Conservation (phyloP, 2,329 filamentous ascomycete genomes). For the Fusarium luffae region DNA sequence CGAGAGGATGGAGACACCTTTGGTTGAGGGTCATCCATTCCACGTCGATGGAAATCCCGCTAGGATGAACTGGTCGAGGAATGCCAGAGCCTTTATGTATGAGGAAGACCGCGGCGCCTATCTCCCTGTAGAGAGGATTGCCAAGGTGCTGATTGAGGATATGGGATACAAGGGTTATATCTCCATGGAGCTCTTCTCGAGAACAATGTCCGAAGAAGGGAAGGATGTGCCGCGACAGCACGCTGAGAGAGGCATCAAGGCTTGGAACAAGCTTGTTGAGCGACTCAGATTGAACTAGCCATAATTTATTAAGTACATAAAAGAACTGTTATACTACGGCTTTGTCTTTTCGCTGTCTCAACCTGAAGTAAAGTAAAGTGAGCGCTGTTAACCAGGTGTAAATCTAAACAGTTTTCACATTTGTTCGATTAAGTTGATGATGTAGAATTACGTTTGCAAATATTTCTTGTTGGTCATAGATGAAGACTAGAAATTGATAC, state of each 20-base stretch:
- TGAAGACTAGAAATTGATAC: neutral
- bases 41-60: constrained; percentile 5
- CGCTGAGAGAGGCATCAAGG: neutral
- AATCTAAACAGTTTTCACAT: neutral
- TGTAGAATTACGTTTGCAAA: neutral
- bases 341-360: neutral
- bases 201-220: constrained; percentile 12
- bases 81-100: constrained; percentile 14
- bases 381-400: no score
- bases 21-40: constrained; percentile 5
- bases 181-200: constrained; percentile 12
- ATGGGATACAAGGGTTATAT: constrained; percentile 14
- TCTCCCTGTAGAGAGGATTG: constrained; percentile 2
- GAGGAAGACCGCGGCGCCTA: neutral
- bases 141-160: constrained; percentile 3
- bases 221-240: constrained; percentile 1
- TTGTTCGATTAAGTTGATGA: neutral
- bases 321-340: neutral
- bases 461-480: fast-evolving
- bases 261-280: constrained; percentile 8
- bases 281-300: neutral
- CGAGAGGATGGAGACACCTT: neutral
- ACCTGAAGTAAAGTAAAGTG: neutral
- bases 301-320: neutral
- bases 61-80: constrained; percentile 20